Base-by-base conservation (phyloP, 768 basidiomycete genomes). In the Termitomyces sp. region DNA sequence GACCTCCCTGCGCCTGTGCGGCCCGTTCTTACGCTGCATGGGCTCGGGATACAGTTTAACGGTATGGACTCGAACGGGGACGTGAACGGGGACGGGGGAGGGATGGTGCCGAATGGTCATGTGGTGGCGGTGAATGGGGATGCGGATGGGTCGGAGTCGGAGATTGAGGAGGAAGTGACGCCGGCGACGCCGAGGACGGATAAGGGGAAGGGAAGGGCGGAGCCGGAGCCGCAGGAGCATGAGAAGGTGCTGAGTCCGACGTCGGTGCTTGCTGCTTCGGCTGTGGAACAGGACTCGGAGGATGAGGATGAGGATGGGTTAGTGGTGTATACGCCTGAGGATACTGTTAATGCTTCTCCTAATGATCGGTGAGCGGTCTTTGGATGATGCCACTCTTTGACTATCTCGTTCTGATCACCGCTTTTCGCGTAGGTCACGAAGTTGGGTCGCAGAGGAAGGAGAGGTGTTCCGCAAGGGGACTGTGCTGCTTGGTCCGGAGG, bases 381-480 rank as follows among this genome's bases (percentile, higher is more conserved):
- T 28, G 9, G 24, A 3, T 49, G 12, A 36, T 33, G 7, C 13
- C 4, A 16, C 12, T 16, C 1, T 3, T 20, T 53, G 22, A 38
- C 7, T 36, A 4, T 7, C 11, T 22, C n/a, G 28, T 28, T 28
- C 20, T 52, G 12, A 40, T 8, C 3, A 49, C 33, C 24, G 16
- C 16, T 46, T 28, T 0, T 28, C 24, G 9, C 9, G 16, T 56
- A 90, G 91, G 52, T 91, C 90, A 28, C 80, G 86, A 65, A 86
- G 81, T 55, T 92, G 91, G 89, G 90, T 96, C 0, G 91, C 87
- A 58, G 97, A 98, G 71, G 97, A 99, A 71, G 94, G 94, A 0
- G 96, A 98, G 74, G 90, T 98, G 44, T 98, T 98, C 78, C 81
- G 96, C 45, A 96, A 96, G 69, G 94, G 95, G 0, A 86, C 83